Evolutionary conservation across 2,329 filamentous ascomycete species (phyloP).

Genomic region (Exophiala sp.): DNA sequence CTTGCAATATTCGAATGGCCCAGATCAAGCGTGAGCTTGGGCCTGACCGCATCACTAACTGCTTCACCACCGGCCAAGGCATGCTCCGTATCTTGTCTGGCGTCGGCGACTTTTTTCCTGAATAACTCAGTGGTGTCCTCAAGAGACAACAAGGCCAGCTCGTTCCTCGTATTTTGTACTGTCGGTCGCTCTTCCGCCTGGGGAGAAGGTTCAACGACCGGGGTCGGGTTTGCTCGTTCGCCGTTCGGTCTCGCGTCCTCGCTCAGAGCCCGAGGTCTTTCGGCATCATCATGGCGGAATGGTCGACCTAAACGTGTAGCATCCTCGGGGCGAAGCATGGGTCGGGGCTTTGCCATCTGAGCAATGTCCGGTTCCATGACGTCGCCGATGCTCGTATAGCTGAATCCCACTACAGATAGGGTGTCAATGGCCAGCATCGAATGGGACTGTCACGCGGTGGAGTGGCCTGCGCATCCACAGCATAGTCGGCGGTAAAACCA

Average conservation of each 20-base stretch:
- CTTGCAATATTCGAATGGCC: constrained; percentile 45
- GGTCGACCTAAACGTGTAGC: constrained; percentile 19
- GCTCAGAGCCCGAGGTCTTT: constrained; percentile 19
- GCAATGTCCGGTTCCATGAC: constrained; percentile 23
- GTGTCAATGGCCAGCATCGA: constrained; percentile 25
- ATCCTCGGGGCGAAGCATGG: constrained; percentile 21
- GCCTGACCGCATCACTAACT: constrained; percentile 43
- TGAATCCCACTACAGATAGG: constrained; percentile 18
- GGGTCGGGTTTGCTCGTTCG: constrained; percentile 10
- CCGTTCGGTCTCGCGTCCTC: constrained; percentile 19
- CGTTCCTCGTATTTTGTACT: constrained; percentile 4
- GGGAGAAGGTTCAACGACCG: constrained; percentile 13
- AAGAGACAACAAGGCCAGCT: constrained; percentile 31
- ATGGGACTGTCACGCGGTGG: constrained; percentile 6
- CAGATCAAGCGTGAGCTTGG: constrained; percentile 48
- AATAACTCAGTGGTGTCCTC: constrained; percentile 45
- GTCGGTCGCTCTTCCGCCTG: constrained; percentile 4
- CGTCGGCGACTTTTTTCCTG: constrained; percentile 42
- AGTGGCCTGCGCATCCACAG: constrained; percentile 18
- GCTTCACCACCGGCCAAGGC: constrained; percentile 43
- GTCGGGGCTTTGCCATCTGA: constrained; percentile 9
- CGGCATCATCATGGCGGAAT: constrained; percentile 19
- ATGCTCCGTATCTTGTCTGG: constrained; percentile 44
- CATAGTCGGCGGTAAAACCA: constrained; percentile 4
- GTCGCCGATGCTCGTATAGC: constrained; percentile 15